A percentile compares a stretch with the other conserved stretches of the same genome.
Conservation (phyloP, 192 early-diverging fungal genomes). For the Obelidium mucronatum region DNA sequence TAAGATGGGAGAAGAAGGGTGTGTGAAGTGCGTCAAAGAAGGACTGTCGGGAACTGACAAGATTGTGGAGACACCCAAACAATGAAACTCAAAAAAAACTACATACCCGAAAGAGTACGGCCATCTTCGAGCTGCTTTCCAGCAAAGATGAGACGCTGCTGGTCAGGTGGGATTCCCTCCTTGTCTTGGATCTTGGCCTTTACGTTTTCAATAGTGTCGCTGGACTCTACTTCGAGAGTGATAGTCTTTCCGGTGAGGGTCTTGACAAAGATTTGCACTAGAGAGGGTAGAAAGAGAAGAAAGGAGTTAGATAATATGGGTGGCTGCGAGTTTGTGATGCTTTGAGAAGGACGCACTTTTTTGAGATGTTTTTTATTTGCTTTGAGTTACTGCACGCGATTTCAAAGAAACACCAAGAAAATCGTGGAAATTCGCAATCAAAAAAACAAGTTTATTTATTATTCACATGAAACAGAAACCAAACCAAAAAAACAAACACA, state of each 20-base stretch:
- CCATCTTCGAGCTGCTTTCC: constrained; percentile 83
- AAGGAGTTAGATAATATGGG: neutral
- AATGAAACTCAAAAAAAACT: neutral
- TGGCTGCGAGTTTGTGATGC: neutral
- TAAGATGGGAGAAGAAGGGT: neutral
- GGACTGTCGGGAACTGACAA: neutral
- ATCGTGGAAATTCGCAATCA: too few species aligned
- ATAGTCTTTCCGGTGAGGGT: constrained; percentile 82
- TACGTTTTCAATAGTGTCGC: constrained; percentile 81
- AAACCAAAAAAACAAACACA: neutral
- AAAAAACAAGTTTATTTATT: too few species aligned
- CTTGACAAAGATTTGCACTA: constrained; percentile 82
- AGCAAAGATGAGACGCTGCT: constrained; percentile 82
- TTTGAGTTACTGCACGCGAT: too few species aligned
- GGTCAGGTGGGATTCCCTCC: constrained; percentile 80
- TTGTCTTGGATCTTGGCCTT: constrained; percentile 85
- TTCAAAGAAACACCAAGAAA: too few species aligned
- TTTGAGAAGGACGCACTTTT: neutral
- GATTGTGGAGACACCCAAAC: too few species aligned
- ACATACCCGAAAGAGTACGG: constrained; percentile 62
- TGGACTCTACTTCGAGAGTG: constrained; percentile 76
- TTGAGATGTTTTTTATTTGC: too few species aligned
- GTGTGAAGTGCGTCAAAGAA: neutral
- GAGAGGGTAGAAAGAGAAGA: constrained; percentile 55
- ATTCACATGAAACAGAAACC: neutral